Evolutionary conservation across 2,329 filamentous ascomycete species (phyloP).

Genomic region (Penicillium sp.): DNA sequence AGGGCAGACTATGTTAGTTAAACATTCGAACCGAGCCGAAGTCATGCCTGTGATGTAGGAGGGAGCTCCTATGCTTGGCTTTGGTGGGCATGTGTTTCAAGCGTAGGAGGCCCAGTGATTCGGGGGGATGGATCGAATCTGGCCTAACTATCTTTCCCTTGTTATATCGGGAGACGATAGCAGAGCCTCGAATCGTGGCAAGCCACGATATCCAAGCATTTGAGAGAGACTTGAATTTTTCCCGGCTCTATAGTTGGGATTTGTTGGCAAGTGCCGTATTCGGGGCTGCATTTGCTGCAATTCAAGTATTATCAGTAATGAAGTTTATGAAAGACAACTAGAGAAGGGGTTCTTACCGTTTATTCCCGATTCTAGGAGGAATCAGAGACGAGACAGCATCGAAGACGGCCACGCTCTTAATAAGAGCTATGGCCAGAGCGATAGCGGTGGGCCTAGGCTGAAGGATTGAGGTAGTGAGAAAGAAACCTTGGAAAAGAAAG

Average conservation of each 20-base stretch:
- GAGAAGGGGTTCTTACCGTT: not conserved
- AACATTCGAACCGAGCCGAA: too few relatives aligned
- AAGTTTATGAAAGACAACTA: too few relatives aligned
- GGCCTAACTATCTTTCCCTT: too few relatives aligned
- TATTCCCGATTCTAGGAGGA: not conserved
- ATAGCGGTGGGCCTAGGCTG: not conserved
- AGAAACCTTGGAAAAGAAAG: too few relatives aligned
- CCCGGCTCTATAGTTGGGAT: not conserved
- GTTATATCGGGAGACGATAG: not conserved
- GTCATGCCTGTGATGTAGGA: not conserved
- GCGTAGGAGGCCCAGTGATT: not conserved
- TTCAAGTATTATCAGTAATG: not conserved
- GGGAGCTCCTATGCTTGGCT: not conserved
- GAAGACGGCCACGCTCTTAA: too few relatives aligned
- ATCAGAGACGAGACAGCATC: not conserved
- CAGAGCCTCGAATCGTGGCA: not conserved
- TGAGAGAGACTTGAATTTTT: not conserved
- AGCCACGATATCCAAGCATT: not conserved
- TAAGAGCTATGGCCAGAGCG: too few relatives aligned
- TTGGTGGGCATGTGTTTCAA: not conserved
- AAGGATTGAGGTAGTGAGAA: not conserved
- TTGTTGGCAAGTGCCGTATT: too few relatives aligned
- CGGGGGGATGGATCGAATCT: rapidly evolving
- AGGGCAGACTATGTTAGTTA: too few relatives aligned
- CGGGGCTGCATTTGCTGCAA: not conserved